Evolutionary conservation across 306 rosid genomes (phyloP).

Genomic region (Carpinus fangiana): DNA sequence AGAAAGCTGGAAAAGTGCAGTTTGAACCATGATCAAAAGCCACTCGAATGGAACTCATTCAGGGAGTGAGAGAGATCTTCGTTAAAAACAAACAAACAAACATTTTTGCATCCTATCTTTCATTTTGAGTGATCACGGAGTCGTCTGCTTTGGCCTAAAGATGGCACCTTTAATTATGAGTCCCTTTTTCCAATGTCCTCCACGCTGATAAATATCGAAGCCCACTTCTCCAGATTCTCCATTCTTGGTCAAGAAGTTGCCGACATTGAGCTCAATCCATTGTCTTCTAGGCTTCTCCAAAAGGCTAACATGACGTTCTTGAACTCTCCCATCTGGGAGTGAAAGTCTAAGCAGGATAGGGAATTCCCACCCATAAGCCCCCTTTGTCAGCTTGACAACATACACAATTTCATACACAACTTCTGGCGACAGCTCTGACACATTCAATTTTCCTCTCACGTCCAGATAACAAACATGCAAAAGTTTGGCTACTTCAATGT

Average conservation of each 20-base stretch:
- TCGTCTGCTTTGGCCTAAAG: neutral
- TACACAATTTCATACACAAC: conserved; percentile 21
- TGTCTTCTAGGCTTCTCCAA: conserved; percentile 7
- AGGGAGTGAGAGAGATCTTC: no score
- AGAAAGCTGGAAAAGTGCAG: no score
- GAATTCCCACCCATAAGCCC: conserved; percentile 26
- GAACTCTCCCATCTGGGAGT: neutral
- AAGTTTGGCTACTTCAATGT: conserved; percentile 25
- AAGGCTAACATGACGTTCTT: neutral
- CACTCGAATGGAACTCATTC: no score
- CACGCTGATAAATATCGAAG: conserved; percentile 4
- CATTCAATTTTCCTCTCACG: conserved; percentile 19
- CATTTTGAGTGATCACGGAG: neutral
- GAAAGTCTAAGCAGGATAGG: neutral
- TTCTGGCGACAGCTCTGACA: conserved; percentile 18
- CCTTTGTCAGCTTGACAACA: conserved; percentile 17
- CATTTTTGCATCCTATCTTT: no score
- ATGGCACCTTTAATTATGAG: conserved; percentile 8
- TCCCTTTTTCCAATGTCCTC: conserved; percentile 16
- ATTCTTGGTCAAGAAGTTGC: neutral
- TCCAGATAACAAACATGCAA: neutral
- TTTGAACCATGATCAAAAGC: no score
- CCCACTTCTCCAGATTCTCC: conserved; percentile 13
- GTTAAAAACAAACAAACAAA: no score
- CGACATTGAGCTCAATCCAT: conserved; percentile 18